Percentiles rank a stretch among this genome's conserved stretches.
phyloP scores from a whole-genome alignment of 2,329 filamentous ascomycete genomes.

The Epichloe typhina region DNA sequence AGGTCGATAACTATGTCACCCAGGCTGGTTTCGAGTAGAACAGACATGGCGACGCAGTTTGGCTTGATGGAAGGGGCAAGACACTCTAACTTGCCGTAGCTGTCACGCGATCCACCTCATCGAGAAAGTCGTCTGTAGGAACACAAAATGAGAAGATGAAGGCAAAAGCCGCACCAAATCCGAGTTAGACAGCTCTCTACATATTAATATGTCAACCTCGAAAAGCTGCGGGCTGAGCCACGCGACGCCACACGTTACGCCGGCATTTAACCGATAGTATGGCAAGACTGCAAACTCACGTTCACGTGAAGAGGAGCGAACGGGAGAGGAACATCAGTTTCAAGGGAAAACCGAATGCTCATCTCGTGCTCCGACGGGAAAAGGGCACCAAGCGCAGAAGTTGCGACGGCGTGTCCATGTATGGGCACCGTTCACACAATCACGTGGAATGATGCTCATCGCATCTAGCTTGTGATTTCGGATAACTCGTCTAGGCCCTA shows the following conservation, averaged over 20 bases:
- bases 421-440: too few species aligned
- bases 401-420: too few species aligned
- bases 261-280: background rate
- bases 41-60: conserved; percentile 52
- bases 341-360: too few species aligned
- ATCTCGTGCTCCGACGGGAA: too few species aligned
- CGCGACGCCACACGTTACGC: background rate
- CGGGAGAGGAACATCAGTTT: too few species aligned
- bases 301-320: too few species aligned
- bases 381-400: too few species aligned
- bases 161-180: background rate
- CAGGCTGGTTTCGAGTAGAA: conserved; percentile 80
- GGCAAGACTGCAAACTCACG: too few species aligned
- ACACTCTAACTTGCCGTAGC: background rate
- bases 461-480: too few species aligned
- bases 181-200: background rate
- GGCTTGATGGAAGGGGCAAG: background rate
- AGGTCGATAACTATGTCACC: conserved; percentile 95
- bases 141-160: background rate
- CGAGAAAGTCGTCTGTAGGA: background rate
- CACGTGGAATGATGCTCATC: too few species aligned
- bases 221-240: background rate
- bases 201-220: background rate
- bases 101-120: background rate
- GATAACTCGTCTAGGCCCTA: too few species aligned